Percentiles rank a stretch among this genome's conserved stretches.
These are phyloP conservation scores for Gymnopilus dilepis DNA, from an alignment of 768 basidiomycete species.

Conservation along the genomic window DNA sequence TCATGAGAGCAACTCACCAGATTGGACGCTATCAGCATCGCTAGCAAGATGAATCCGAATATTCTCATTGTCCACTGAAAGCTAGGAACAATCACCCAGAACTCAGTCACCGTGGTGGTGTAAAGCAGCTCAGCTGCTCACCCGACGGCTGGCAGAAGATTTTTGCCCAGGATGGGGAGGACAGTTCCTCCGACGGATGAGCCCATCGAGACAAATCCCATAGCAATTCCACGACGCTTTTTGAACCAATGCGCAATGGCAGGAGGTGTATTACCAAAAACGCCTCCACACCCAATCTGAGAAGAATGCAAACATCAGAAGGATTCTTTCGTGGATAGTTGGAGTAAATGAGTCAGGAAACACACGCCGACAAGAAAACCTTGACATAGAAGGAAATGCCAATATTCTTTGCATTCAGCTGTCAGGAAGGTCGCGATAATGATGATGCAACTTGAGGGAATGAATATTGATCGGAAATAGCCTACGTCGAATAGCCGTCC, in stretches of 20 bases:
- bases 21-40: constrained; percentile 58
- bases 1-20: constrained; percentile 36
- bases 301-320: not conserved
- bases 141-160: constrained; percentile 55
- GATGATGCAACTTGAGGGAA: constrained; percentile 52
- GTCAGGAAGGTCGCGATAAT: constrained; percentile 63
- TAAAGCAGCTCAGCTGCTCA: too few relatives aligned
- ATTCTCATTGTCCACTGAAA: constrained; percentile 81
- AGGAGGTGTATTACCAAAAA: constrained; percentile 65
- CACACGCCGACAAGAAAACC: constrained; percentile 67
- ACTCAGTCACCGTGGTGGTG: constrained; percentile 8
- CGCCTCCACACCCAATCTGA: constrained; percentile 57
- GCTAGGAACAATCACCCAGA: constrained; percentile 36
- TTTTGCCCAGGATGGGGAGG: constrained; percentile 65
- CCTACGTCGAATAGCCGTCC: constrained; percentile 80
- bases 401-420: constrained; percentile 73
- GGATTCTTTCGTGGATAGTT: not conserved
- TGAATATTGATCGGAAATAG: constrained; percentile 57
- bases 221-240: constrained; percentile 58
- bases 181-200: constrained; percentile 72
- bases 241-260: constrained; percentile 79
- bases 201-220: constrained; percentile 69
- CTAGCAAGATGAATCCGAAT: constrained; percentile 64
- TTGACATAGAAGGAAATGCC: constrained; percentile 81
- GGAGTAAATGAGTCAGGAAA: not conserved